Evolutionary conservation across 2,329 filamentous ascomycete species (phyloP), one percentile per base, ranked within the genome.

Genomic region (Talaromyces sp.): DNA sequence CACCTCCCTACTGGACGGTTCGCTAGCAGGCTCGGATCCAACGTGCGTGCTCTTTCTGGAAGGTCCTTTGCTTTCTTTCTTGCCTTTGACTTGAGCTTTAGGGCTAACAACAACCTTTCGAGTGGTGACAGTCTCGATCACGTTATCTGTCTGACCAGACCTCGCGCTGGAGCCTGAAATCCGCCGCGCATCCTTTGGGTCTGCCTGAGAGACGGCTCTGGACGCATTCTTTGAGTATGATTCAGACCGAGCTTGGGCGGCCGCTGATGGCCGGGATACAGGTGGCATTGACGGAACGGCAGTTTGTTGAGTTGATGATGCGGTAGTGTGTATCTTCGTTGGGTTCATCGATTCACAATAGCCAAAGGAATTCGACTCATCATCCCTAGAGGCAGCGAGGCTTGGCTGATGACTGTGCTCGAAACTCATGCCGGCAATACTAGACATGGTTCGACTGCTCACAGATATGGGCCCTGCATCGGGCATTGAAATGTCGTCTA

Each of bases 401-500:
- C 69, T 75, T 17, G 73, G 69, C 22, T 74, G 70, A 55, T 75
- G 74, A 63, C 73, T 77, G 58, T 75, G 74, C 56, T 73, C 71
- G 51, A 73, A 73, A 58, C 73, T 77, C 56, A 74, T 62, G 3
- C 71, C 75, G 7, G 73, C 73, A 66, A 74, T 70, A 60, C 68
- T 72, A 25, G 75, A 77, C 40, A 75, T 70, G 10, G 67, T 69
- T 37, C 72, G 72, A 58, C 74, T 78, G 62, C 70, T 70, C 22
- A 67, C 65, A 9, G 72, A 73, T 50, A 69, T 75, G 31, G 72
- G 76, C n/a, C 62, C 67, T 21, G 66, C 63, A 65, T 78, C 79
- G 5, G 75, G 75, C 79, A 81, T 81, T 25, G 77, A 73, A 15
- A 77, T 63, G 60, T 81, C 78, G 57, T 78, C 71, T 60, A 75